A percentile compares a stretch with the other conserved stretches of the same genome.
Conservation (phyloP, 2,329 filamentous ascomycete species). For the Aspergillus sp. region DNA sequence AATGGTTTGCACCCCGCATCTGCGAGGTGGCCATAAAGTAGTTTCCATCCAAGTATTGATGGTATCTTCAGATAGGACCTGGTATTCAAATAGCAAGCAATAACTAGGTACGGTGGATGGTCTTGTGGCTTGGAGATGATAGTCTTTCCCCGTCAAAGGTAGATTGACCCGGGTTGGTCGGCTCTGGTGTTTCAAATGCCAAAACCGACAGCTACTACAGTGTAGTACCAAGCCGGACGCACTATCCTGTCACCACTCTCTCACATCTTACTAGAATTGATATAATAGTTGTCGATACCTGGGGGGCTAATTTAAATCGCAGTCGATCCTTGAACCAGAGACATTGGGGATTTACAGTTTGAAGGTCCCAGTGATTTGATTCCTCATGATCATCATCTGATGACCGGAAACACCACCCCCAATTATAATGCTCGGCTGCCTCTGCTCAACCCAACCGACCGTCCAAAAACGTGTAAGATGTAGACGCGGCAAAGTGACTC, state of each 20-base stretch:
- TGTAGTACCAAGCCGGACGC: not conserved
- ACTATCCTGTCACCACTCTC: not conserved
- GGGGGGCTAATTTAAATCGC: not conserved
- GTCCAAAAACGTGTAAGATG: not conserved
- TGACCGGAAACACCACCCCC: not conserved
- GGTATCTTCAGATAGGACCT: no score
- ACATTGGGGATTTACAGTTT: not conserved
- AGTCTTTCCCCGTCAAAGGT: not conserved
- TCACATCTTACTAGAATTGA: not conserved
- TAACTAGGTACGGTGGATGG: not conserved
- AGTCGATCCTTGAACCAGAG: not conserved
- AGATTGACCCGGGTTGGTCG: not conserved
- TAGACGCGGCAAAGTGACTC: slow-evolving; percentile 6
- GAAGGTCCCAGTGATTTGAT: not conserved
- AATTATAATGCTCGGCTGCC: not conserved
- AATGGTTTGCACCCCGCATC: slow-evolving; percentile 5
- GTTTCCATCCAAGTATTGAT: no score
- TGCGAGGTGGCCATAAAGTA: not conserved
- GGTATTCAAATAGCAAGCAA: no score
- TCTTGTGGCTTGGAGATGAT: not conserved
- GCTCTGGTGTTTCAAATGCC: not conserved
- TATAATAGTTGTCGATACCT: no score
- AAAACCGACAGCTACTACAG: not conserved
- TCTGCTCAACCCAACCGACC: not conserved
- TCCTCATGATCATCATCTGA: not conserved